Base-by-base conservation (phyloP, 257 asterid species). In the Solanum phureja region DNA sequence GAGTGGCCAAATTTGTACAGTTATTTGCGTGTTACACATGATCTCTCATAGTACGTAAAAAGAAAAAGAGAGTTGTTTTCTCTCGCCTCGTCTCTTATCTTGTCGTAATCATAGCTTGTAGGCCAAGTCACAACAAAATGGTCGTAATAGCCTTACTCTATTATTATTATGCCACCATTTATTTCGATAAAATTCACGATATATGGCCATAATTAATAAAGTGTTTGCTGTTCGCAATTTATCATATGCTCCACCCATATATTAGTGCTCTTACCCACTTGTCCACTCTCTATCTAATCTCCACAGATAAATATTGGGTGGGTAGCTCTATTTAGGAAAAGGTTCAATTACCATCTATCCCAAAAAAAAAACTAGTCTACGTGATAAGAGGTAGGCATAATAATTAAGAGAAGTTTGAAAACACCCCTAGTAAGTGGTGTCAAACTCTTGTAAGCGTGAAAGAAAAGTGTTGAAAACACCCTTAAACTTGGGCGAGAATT, bases 251-350 rank as follows among this genome's bases (percentile, higher is more conserved):
- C 85, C 85, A 81, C 68, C 85, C 66, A 44, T 29, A 46, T 31
- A 81, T 81, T 81, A 81, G 68, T 81, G 85, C 85, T 81, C 85
- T 27, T 29, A 29, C 42, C 85, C 85, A 46, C 85, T 81, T 81
- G 85, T 29, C 85, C 85, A 81, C 85, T 79, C 62, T 52, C 62
- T 52, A 79, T 21, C 42, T 34, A 81, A 33, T 79, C 40, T 42
- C 85, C 66, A 27, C 40, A 42, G 24, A 44, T 12, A 44, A 24
- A 24, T n/a, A 79, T 27, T 79, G 40, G 85, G 85, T 79, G 85
- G 85, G 85, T 27, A 44, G 18, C 68, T 81, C 85, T 81, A 81
- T 81, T 81, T 44, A 44, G 85, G 85, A 46, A 46, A 81, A 46
- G 85, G 40, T 81, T 81, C 40, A 44, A 27, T 81, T 81, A 46